A percentile compares a stretch with the other conserved stretches of the same genome.
These are phyloP conservation scores for Aquilaria agallochum DNA, from an alignment of 441 rosid genomes.

Conservation along the genomic window DNA sequence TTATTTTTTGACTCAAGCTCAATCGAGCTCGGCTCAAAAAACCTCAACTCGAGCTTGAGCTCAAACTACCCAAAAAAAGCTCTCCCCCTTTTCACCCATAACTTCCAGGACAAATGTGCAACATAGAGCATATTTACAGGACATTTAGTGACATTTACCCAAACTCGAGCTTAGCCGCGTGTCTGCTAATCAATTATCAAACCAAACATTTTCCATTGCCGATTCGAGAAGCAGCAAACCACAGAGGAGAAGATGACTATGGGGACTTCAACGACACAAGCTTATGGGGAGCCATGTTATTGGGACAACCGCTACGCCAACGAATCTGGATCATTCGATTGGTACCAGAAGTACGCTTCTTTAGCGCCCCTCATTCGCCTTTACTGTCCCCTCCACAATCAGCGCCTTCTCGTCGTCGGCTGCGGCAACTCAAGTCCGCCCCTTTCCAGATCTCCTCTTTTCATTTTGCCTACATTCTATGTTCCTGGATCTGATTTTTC, in stretches of 20 bases:
- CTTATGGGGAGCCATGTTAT: conserved; percentile 80
- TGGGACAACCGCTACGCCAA: conserved; percentile 82
- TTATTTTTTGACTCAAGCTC: too few relatives aligned
- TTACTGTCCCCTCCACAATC: conserved; percentile 48
- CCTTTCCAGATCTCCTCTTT: conserved; percentile 5
- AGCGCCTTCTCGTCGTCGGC: conserved; percentile 66
- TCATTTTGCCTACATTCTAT: neutral
- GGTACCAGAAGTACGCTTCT: conserved; percentile 86
- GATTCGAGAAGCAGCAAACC: neutral
- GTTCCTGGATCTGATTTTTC: neutral
- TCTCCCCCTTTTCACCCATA: too few relatives aligned
- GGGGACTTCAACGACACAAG: conserved; percentile 49
- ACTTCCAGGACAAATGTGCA: too few relatives aligned
- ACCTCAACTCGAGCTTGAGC: too few relatives aligned
- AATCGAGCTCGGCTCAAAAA: too few relatives aligned
- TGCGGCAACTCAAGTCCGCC: conserved; percentile 78
- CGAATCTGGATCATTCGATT: conserved; percentile 78
- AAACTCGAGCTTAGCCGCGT: too few relatives aligned
- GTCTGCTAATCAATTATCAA: too few relatives aligned
- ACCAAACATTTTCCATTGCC: too few relatives aligned
- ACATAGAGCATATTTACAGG: too few relatives aligned
- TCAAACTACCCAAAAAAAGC: too few relatives aligned
- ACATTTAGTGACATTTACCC: too few relatives aligned
- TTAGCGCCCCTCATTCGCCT: conserved; percentile 75
- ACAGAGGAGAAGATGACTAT: conserved; percentile 12